These are phyloP conservation scores for Conringia planisiliqua DNA, from an alignment of 345 rosid species.

Conservation along the genomic window DNA sequence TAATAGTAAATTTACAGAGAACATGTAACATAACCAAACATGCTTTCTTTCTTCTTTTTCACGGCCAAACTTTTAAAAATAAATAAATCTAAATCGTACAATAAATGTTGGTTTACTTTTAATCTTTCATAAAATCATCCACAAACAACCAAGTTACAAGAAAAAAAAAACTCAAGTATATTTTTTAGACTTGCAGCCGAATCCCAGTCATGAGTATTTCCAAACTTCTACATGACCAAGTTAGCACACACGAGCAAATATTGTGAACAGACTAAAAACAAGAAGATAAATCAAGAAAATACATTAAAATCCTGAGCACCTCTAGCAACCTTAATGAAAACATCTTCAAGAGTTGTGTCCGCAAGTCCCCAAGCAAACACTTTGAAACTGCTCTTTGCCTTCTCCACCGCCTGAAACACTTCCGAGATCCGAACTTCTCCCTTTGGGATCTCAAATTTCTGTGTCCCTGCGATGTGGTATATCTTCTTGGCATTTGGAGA, in stretches of 20 bases:
- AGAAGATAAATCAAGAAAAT: constrained; percentile 19
- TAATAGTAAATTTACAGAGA: too few relatives aligned
- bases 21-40: too few relatives aligned
- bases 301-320: constrained; percentile 39
- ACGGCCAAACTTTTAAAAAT: too few relatives aligned
- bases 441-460: constrained; percentile 89
- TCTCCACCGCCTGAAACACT: constrained; percentile 74
- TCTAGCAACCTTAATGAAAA: constrained; percentile 88
- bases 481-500: constrained; percentile 64
- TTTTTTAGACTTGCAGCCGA: too few relatives aligned
- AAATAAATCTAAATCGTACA: too few relatives aligned
- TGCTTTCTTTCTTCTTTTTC: too few relatives aligned
- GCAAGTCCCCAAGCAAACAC: constrained; percentile 94
- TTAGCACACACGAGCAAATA: neutral
- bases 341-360: constrained; percentile 91
- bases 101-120: too few relatives aligned
- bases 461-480: constrained; percentile 83
- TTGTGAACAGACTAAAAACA: neutral
- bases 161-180: too few relatives aligned
- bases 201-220: too few relatives aligned
- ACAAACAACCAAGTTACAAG: too few relatives aligned
- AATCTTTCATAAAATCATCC: too few relatives aligned
- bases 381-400: constrained; percentile 59
- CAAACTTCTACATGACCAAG: neutral
- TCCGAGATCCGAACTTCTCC: constrained; percentile 59